Evolutionary conservation across 2,329 filamentous ascomycete species (phyloP), one percentile per base, ranked within the genome.

Genomic region (Elsinoe perseae): DNA sequence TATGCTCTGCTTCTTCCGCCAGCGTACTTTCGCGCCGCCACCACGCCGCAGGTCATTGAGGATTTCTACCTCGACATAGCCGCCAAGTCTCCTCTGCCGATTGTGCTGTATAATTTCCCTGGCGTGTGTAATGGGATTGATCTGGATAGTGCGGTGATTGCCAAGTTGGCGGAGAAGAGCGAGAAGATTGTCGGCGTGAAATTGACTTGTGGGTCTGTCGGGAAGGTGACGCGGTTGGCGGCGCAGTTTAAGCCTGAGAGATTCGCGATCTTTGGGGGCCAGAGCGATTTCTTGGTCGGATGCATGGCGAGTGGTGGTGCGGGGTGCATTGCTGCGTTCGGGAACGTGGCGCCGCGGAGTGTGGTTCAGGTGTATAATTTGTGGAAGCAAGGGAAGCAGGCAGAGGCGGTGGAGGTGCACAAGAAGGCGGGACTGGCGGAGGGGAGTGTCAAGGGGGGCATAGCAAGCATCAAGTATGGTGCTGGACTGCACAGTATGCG

Each of bases 91-190:
- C 77, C 80, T 0, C 66, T 88, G 1, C 84, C 85, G 0, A 73
- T 88, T 21, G 70, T 88, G 38, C 82, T 89, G 57, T 87, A 87
- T 75, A 87, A 87, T 69, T 87, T 83, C 72, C 84, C 84, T 1
- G 81, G 75, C 4, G 83, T 85, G 3, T 85, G 80, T 64, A 84
- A 84, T 60, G 84, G 84, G 21, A 73, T 87, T 2, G 84, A 87
- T 65, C 72, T 87, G 21, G 83, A 86, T 67, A 84, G 82, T 1
- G 82, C 81, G 50, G 76, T 77, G 0, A 81, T 87, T 46, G 72
- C 77, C 1, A 68, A 68, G 21, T 73, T 85, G 21, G 81, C 80
- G 1, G 68, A 67, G 27, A 68, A 76, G 59, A 72, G 76, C 27
- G 69, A 71, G 20, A 82, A 81, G 57, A 77, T 85, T 42, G 81